Evolutionary conservation across 208 protist species (phyloP), one percentile per base, ranked within the genome.

Genomic region (Acanthamoeba lenticulata): DNA sequence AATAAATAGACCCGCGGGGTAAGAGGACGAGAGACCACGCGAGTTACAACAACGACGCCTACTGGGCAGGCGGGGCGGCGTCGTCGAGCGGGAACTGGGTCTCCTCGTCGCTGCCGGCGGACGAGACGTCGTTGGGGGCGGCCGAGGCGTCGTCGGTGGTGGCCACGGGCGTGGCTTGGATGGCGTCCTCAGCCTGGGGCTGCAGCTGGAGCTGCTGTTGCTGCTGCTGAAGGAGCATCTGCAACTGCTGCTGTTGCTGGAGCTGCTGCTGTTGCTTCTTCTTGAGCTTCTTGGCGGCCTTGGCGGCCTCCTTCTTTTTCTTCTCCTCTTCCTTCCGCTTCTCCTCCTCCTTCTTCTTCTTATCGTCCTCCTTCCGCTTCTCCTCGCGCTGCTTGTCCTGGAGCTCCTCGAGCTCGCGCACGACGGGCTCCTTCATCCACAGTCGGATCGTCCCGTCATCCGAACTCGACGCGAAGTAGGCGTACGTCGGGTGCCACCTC

Each of bases 401-500:
- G 7, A n/a, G 38, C 32, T 86, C 74, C 74, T 86, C 74, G n/a
- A 86, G 45, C 27, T 55, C 74, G n/a, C 74, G 38, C 74, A 86
- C 74, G 21, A 86, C 42, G 27, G 38, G 27, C 74, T 92, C 85
- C 40, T 92, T 69, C 85, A 77, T 65, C 85, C 85, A 92, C 57
- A 92, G 29, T 44, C 85, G 85, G 29, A 92, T 92, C n/a, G 57
- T 90, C 32, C 93, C 93, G 24, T 74, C 88, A 38, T 55, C 79
- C 93, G 24, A 92, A 92, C 32, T 86, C n/a, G 74, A 86, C 19
- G 95, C 85, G 86, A 93, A 95, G 42, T 40, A 44, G 24, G 90
- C 45, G 32, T 89, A 88, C 38, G 32, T 65, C 24, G 95, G 95
- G 1, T 85, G 29, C 74, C 94, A 95, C 57, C 92, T 81, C 27